A percentile compares a stretch with the other conserved stretches of the same genome.
These are phyloP conservation scores for Yamadazyma blattariae DNA, from an alignment of 1,139 yeast genomes.

Conservation along the genomic window DNA sequence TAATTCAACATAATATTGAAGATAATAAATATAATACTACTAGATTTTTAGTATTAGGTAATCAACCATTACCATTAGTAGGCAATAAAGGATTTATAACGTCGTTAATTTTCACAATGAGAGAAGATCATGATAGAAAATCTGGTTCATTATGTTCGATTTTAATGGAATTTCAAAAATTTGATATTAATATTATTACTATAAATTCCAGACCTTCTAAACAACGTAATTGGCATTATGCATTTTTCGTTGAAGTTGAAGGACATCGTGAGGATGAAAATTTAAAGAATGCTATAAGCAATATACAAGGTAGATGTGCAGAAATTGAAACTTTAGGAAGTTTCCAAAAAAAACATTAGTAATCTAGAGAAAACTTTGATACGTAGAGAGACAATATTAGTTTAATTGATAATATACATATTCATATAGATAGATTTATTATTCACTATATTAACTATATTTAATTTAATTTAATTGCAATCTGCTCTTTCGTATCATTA, in stretches of 20 bases:
- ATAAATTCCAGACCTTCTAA: slow-evolving; percentile 74
- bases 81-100: slow-evolving; percentile 31
- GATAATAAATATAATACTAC: slow-evolving; percentile 78
- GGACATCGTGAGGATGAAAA: slow-evolving; percentile 22
- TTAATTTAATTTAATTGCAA: too few species aligned
- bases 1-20: slow-evolving; percentile 57
- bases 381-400: too few species aligned
- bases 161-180: slow-evolving; percentile 53
- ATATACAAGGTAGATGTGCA: slow-evolving; percentile 22
- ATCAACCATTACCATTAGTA: slow-evolving; percentile 11
- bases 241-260: slow-evolving; percentile 71
- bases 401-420: too few species aligned
- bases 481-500: too few species aligned
- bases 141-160: slow-evolving; percentile 78
- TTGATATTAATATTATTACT: slow-evolving; percentile 64
- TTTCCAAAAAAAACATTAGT: slow-evolving; percentile 21
- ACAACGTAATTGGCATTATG: slow-evolving; percentile 73
- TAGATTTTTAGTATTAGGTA: slow-evolving; percentile 68
- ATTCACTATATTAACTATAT: too few species aligned
- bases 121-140: slow-evolving; percentile 44
- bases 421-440: too few species aligned
- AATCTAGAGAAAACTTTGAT: too few species aligned
- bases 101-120: slow-evolving; percentile 63
- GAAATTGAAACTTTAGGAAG: slow-evolving; percentile 38
- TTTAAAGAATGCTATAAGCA: slow-evolving; percentile 18